Evolutionary conservation across 2,329 filamentous ascomycete genomes (phyloP), one percentile per base, ranked within the genome.

Genomic region (Xenoacremonium recifei): DNA sequence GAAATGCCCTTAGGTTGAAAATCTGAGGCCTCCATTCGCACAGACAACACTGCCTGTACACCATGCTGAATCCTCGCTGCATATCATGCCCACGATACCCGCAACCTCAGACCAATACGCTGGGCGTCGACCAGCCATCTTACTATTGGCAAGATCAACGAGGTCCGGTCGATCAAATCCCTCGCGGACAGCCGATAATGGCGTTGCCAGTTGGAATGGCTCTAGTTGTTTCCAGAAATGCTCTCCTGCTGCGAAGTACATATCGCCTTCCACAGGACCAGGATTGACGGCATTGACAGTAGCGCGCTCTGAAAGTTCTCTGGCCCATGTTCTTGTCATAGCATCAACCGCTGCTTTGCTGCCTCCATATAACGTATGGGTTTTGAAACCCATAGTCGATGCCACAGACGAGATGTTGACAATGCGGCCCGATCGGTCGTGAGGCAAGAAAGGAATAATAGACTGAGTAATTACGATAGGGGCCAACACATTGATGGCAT

Each of bases 401-500:
- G 68, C 70, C n/a, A 74, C 69, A 23, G 67, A 72, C 4, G 69
- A 72, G 36, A 77, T 56, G 59, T 72, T 75, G 50, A 78, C 61
- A 44, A 78, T 67, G 37, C 75, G 70, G n/a, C 74, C 72, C 21
- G 77, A 79, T 36, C 87, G 80, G 63, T 89, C 83, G 21, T 66
- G 66, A 0, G 87, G 87, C 3, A 92, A 73, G 63, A 83, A 83
- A 0, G 80, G 82, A 16, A 80, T 62, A 0, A 77, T 78, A 3
- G 85, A 85, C 64, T 92, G 81, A 21, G 85, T 76, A n/a, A 92
- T 71, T 1, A 91, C 72, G 9, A 92, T 64, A 1, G 88, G 87
- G 0, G 85, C 87, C 5, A 86, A 77, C 11, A 92, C 87, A 59
- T 93, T 92, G 65, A 90, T 76, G 43, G 77, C 77, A 69, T 86